Evolutionary conservation across 805 yeast species (phyloP), one percentile per base, ranked within the genome.

Genomic region (Metschnikowia henanensis): DNA sequence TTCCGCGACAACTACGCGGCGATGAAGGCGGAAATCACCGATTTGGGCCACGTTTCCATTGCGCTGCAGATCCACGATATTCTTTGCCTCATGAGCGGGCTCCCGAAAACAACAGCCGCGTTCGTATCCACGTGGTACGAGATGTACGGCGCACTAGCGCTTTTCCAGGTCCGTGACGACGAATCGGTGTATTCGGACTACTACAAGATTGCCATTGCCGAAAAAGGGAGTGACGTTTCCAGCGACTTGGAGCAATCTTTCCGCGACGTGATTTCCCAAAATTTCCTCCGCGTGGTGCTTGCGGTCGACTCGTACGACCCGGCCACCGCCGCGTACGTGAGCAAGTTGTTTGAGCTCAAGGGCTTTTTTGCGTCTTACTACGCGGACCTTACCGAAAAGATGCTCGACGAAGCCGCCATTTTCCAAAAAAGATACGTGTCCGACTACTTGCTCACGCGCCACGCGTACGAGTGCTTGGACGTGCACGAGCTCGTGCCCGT

Each of bases 81-180:
- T 20, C 52, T 76, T 4, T 58, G 68, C 13, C 64, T 77, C 4
- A 56, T 77, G 48, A 70, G 78, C 3, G 84, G 83, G 1, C 64
- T 66, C 29, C 70, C 74, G 8, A 70, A 72, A 30, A 68, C 80
- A 3, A 83, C 84, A 18, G 58, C 79, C 3, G 66, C 68, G 13
- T 70, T 67, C 53, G 75, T 87, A 13, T 66, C 69, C 6, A 62
- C 78, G 0, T 86, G 95, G 95, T 84, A 81, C 57, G 94, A 86
- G 56, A 70, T 81, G 12, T 72, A 79, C 30, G 65, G 74, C 30
- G 79, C 80, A 6, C 68, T 81, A n/a, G 58, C 80, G 8, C 62
- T 82, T 30, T 87, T 69, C 56, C 82, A 81, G 55, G 73, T 84
- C 1, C 61, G 75, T 39, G 63, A 89, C 80, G 63, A 61, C 45